Base-by-base conservation (phyloP, 2,329 filamentous ascomycete species). In the Monilinia fructigena region DNA sequence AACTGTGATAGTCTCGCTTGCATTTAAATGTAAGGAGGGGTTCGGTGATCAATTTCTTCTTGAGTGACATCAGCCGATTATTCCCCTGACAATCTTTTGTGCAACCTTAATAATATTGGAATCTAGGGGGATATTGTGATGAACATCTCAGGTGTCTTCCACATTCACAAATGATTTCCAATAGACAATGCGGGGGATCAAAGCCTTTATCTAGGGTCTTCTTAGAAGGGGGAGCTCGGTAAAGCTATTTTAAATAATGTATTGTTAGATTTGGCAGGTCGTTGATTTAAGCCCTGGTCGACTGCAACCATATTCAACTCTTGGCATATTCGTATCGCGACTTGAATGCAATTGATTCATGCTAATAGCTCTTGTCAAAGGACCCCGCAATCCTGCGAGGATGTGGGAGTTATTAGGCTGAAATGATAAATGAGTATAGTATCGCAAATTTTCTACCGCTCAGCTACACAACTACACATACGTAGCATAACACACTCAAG, bases 41-140 rank as follows among this genome's bases (percentile, higher is more conserved):
- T 42, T 65, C 23, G 55, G 42, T 48, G 45, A 61, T 60, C 55
- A 47, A 45, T 53, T 62, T 45, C 63, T 66, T 26, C 47, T 54
- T 61, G 31, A n/a, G 47, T 20, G 14, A n/a, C 35, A 54, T 66
- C 63, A 66, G 45, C 45, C 63, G 63, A 66, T 47, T 14, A 53
- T 14, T 35, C 28, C 47, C 56, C 63, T 62, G 63, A 61, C 47
- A 42, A 66, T 53, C 26, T n/a, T 35, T 5, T 50, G 31, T 38
- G 23, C 55, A 47, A 59, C 55, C 55, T 35, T 59, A n/a, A 28
- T 59, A 26, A 11, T 28, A 26, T 20, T 47, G 20, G 26, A 59
- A 59, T 47, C 40, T 23, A 14, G 28, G 42, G 42, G 31, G 35
- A 14, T 18, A 35, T 35, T 54, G 28, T 35, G 28, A 54, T 18